Percentiles rank a stretch among this genome's conserved stretches.
Evolutionary conservation across 139 green algal species (phyloP).

Genomic region (Chlamydomonas schloesseri): DNA sequence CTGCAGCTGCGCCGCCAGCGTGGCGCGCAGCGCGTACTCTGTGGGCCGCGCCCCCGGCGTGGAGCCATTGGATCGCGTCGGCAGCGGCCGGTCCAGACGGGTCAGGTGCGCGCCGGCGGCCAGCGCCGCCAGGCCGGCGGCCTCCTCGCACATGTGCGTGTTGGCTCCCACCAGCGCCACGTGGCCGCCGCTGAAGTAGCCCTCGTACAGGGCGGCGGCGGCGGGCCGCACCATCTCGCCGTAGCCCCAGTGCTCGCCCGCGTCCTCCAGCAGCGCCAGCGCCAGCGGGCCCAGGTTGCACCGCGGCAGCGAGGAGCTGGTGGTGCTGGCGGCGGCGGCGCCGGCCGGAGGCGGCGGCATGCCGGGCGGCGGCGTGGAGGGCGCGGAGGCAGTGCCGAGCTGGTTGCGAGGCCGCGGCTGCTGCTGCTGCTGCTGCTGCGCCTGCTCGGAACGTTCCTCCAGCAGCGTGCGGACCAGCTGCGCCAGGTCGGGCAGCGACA

Average conservation of each 20-base stretch:
- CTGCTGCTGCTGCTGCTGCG: not conserved
- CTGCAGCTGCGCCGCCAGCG: conserved; percentile 4
- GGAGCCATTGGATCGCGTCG: conserved; percentile 2
- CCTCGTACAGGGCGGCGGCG: conserved; percentile 14
- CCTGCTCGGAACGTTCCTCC: not conserved
- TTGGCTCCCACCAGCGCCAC: conserved; percentile 27
- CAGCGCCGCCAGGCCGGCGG: conserved; percentile 21
- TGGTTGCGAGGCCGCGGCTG: not conserved
- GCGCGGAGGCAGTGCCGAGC: no score
- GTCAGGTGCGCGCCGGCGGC: not conserved
- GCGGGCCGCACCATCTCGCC: conserved; percentile 23
- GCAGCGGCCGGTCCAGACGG: not conserved
- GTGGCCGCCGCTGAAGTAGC: conserved; percentile 35
- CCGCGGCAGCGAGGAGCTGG: not conserved
- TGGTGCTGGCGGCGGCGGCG: not conserved
- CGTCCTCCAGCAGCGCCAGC: conserved; percentile 21
- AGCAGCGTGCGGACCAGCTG: conserved; percentile 10
- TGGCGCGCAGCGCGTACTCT: not conserved
- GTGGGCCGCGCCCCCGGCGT: not conserved
- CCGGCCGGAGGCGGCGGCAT: not conserved
- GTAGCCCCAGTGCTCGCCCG: conserved; percentile 25
- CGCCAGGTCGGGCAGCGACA: conserved; percentile 14
- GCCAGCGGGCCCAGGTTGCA: conserved; percentile 27
- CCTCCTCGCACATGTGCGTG: conserved; percentile 15
- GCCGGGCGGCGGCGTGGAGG: no score